Evolutionary conservation across 73 alveolate genomes (phyloP).

Genomic region (Paramecium octaurelia): DNA sequence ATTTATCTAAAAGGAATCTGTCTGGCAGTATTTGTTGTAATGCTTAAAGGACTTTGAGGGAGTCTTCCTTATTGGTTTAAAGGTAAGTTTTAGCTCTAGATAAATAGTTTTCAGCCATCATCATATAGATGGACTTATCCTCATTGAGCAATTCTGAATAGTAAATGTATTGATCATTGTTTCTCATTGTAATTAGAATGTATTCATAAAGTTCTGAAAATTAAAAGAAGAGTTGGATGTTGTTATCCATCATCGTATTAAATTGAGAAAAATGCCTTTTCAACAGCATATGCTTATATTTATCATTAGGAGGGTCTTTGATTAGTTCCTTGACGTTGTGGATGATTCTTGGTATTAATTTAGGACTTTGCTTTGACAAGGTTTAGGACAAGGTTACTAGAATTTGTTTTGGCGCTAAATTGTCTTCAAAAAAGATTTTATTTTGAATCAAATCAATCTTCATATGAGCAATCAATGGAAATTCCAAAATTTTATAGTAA

Average conservation of each 20-base stretch:
- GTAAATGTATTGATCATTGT: not conserved
- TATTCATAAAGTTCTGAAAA: not conserved
- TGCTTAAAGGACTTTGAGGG: not conserved
- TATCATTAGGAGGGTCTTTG: slow-evolving; percentile 28
- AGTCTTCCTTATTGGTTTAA: not conserved
- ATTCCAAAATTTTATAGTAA: not conserved
- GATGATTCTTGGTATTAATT: not conserved
- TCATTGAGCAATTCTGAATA: not conserved
- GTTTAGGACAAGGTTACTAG: not conserved
- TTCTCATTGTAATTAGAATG: not conserved
- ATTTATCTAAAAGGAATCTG: not conserved
- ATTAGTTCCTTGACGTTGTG: not conserved
- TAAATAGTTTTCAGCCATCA: not conserved
- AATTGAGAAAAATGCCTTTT: not conserved
- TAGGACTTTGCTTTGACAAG: not conserved
- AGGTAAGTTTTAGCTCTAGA: not conserved
- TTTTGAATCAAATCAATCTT: not conserved
- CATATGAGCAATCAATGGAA: slow-evolving; percentile 17
- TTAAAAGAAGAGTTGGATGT: not conserved
- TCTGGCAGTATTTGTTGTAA: not conserved
- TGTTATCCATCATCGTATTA: not conserved
- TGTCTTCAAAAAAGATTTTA: slow-evolving; percentile 31
- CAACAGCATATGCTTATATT: not conserved
- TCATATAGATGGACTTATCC: not conserved
- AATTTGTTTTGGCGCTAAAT: slow-evolving; percentile 2